Evolutionary conservation across 345 rosid species (phyloP).

Genomic region (Sonneratia caseolaris): DNA sequence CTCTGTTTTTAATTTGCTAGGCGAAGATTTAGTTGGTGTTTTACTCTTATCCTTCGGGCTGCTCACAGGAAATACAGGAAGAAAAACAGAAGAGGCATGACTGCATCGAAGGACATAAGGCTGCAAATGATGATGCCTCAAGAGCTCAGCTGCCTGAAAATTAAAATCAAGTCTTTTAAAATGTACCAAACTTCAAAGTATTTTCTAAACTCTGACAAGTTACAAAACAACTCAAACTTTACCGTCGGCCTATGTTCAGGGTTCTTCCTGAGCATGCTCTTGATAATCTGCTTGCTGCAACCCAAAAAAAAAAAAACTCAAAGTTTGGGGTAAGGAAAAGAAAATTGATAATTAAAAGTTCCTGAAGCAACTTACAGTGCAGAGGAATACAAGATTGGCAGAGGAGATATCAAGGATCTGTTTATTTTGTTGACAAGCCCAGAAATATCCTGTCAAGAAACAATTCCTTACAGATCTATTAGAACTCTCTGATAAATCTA

Average conservation of each 20-base stretch:
- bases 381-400: constrained; percentile 82
- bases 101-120: constrained; percentile 61
- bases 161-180: background rate
- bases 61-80: constrained; percentile 55
- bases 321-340: constrained; percentile 1
- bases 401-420: constrained; percentile 79
- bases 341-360: background rate
- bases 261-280: constrained; percentile 33
- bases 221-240: background rate
- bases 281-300: constrained; percentile 84
- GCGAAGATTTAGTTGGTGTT: constrained; percentile 42
- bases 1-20: constrained; percentile 33
- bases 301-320: background rate
- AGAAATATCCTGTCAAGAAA: constrained; percentile 61
- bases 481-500: background rate
- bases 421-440: constrained; percentile 86
- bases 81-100: constrained; percentile 61
- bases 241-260: constrained; percentile 24
- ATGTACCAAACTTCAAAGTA: background rate
- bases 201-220: background rate
- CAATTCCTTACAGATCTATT: background rate
- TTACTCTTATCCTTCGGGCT: constrained; percentile 56
- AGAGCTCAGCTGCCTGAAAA: constrained; percentile 76
- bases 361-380: constrained; percentile 47
- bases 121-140: constrained; percentile 82